These are phyloP conservation scores for Kodamaea derodonti DNA, from an alignment of 1,139 yeast genomes.

Conservation along the genomic window DNA sequence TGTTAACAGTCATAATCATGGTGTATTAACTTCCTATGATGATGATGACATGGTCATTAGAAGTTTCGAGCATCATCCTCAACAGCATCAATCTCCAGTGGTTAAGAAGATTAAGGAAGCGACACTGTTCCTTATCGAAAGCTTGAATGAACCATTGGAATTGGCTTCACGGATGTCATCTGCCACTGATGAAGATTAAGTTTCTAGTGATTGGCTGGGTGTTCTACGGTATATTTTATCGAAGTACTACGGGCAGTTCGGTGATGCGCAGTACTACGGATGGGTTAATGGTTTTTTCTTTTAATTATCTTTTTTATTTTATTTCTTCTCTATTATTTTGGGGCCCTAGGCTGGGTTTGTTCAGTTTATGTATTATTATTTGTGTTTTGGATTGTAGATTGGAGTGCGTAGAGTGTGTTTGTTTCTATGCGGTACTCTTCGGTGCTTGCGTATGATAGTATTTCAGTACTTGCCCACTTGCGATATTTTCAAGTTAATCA, in stretches of 20 bases:
- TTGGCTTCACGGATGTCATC: constrained; percentile 1
- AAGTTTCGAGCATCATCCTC: constrained; percentile 34
- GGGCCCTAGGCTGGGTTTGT: constrained; percentile 3
- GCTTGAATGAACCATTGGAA: background rate
- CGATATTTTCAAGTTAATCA: too few relatives aligned
- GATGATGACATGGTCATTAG: constrained; percentile 56
- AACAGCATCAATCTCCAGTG: constrained; percentile 15
- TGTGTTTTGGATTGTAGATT: too few relatives aligned
- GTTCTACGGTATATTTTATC: too few relatives aligned
- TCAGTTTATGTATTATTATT: constrained; percentile 1
- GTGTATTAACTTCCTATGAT: constrained; percentile 38
- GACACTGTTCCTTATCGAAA: constrained; percentile 1
- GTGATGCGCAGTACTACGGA: too few relatives aligned
- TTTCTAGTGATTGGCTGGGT: too few relatives aligned
- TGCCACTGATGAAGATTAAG: constrained; percentile 8
- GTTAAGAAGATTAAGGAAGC: constrained; percentile 6
- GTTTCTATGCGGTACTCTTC: too few relatives aligned
- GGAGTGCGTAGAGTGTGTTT: too few relatives aligned
- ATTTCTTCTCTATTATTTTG: background rate
- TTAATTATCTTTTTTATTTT: background rate
- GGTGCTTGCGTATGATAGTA: too few relatives aligned
- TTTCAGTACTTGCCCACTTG: too few relatives aligned
- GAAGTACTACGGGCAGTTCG: too few relatives aligned
- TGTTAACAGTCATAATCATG: constrained; percentile 7
- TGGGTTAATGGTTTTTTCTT: background rate